A percentile compares a stretch with the other conserved stretches of the same genome.
These are phyloP conservation scores for Ambispora gerdemannii DNA, from an alignment of 192 early-diverging fungal species.

Conservation along the genomic window DNA sequence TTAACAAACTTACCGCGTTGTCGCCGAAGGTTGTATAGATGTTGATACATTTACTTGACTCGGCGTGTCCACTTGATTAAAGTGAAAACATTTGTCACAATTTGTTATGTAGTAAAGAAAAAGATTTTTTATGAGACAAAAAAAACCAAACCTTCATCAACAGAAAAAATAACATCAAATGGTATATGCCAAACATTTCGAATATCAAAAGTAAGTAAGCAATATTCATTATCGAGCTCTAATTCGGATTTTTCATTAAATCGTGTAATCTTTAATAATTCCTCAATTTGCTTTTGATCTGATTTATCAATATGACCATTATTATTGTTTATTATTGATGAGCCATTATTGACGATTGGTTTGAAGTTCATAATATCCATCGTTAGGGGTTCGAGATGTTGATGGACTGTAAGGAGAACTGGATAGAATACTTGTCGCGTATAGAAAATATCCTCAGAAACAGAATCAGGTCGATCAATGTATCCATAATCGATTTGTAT, in stretches of 20 bases:
- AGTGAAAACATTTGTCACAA: slow-evolving; percentile 30
- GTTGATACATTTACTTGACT: slow-evolving; percentile 4
- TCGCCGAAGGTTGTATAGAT: slow-evolving; percentile 35
- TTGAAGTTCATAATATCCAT: slow-evolving; percentile 64
- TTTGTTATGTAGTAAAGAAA: not conserved
- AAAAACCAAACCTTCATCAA: slow-evolving; percentile 55
- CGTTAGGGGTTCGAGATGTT: slow-evolving; percentile 58
- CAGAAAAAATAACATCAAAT: slow-evolving; percentile 69
- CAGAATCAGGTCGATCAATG: slow-evolving; percentile 33
- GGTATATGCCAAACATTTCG: slow-evolving; percentile 67
- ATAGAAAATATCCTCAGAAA: slow-evolving; percentile 46
- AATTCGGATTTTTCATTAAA: slow-evolving; percentile 28
- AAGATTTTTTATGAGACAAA: not conserved
- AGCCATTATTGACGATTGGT: slow-evolving; percentile 21
- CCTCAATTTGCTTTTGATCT: slow-evolving; percentile 18
- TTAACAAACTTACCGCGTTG: slow-evolving; percentile 18
- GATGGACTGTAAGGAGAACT: slow-evolving; percentile 66
- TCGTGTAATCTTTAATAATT: slow-evolving; percentile 34
- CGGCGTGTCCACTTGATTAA: slow-evolving; percentile 20
- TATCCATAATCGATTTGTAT: slow-evolving; percentile 73
- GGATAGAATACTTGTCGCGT: slow-evolving; percentile 65
- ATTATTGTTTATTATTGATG: not conserved
- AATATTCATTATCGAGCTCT: slow-evolving; percentile 54
- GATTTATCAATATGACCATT: not conserved
- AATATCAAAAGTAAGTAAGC: slow-evolving; percentile 75